Percentiles rank a stretch among this genome's conserved stretches.
Conservation (phyloP, 2,329 filamentous ascomycete species). For the Calonectria crousiana region DNA sequence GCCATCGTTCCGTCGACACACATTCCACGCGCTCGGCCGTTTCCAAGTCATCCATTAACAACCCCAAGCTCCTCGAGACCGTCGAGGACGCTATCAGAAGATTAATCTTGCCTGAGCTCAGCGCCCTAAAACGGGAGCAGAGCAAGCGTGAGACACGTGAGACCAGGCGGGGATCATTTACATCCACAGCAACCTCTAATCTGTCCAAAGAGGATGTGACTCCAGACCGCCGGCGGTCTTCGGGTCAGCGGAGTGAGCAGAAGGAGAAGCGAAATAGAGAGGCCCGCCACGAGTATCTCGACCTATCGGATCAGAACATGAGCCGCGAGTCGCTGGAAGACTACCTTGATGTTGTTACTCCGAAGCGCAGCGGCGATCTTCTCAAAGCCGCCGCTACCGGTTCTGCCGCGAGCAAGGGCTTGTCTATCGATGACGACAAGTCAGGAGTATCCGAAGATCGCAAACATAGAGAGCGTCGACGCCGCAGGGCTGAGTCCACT, state of each 20-base stretch:
- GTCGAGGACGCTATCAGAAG: slow-evolving; percentile 94
- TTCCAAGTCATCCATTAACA: slow-evolving; percentile 85
- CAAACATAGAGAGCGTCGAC: slow-evolving; percentile 63
- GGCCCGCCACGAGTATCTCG: slow-evolving; percentile 66
- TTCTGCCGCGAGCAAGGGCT: slow-evolving; percentile 54
- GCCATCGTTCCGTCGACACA: slow-evolving; percentile 68
- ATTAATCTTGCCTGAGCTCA: slow-evolving; percentile 90
- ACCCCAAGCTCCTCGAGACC: slow-evolving; percentile 89
- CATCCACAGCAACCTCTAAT: slow-evolving; percentile 65
- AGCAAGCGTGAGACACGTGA: slow-evolving; percentile 80
- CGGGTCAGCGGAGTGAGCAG: slow-evolving; percentile 64
- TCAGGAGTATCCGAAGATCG: slow-evolving; percentile 64
- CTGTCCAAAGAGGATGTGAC: slow-evolving; percentile 68
- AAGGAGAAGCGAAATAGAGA: slow-evolving; percentile 64
- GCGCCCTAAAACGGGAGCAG: slow-evolving; percentile 90
- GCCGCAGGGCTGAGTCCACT: slow-evolving; percentile 64
- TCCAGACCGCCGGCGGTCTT: slow-evolving; percentile 71
- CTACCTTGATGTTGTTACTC: slow-evolving; percentile 57
- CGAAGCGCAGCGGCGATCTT: slow-evolving; percentile 58
- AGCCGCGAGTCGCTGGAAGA: slow-evolving; percentile 62
- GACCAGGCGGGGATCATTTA: slow-evolving; percentile 75
- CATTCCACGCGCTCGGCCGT: slow-evolving; percentile 64
- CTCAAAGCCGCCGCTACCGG: slow-evolving; percentile 60
- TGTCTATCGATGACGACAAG: slow-evolving; percentile 50
- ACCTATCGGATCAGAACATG: slow-evolving; percentile 60